Evolutionary conservation across 2,329 filamentous ascomycete genomes (phyloP).

Genomic region (Phyllosticta ampelicida): DNA sequence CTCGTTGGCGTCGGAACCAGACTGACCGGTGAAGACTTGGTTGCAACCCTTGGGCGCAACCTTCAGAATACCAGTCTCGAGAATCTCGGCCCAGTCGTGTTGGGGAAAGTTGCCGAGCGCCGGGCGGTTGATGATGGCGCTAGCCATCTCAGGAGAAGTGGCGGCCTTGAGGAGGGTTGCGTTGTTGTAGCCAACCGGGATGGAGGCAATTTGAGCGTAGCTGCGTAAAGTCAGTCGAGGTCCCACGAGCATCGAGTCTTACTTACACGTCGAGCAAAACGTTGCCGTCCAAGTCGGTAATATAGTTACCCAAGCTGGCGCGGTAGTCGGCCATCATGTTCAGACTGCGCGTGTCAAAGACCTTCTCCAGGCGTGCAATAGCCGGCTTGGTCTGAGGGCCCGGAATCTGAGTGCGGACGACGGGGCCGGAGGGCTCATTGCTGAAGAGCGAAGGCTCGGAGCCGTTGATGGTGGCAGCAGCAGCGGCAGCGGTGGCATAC

Average conservation of each 20-base stretch:
- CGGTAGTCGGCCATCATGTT: slow-evolving; percentile 44
- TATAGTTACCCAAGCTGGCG: slow-evolving; percentile 59
- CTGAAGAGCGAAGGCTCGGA: slow-evolving; percentile 43
- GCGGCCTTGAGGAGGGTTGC: slow-evolving; percentile 59
- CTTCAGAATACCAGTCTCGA: slow-evolving; percentile 69
- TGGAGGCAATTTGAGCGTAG: slow-evolving; percentile 87
- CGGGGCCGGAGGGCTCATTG: slow-evolving; percentile 47
- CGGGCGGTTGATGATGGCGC: slow-evolving; percentile 74
- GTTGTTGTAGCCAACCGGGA: slow-evolving; percentile 90
- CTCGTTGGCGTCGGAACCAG: slow-evolving; percentile 88
- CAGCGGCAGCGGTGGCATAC: slow-evolving; percentile 24
- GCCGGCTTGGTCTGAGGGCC: slow-evolving; percentile 63
- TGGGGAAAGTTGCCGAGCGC: slow-evolving; percentile 86
- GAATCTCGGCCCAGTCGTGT: slow-evolving; percentile 68
- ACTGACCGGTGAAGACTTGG: slow-evolving; percentile 84
- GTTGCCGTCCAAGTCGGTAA: slow-evolving; percentile 62
- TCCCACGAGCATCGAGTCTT: not conserved
- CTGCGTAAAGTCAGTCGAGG: slow-evolving; percentile 28
- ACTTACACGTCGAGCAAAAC: slow-evolving; percentile 60
- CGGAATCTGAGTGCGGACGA: slow-evolving; percentile 52
- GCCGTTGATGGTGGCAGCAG: slow-evolving; percentile 19
- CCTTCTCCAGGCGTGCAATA: slow-evolving; percentile 59
- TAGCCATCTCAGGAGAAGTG: slow-evolving; percentile 66
- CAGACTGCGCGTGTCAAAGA: slow-evolving; percentile 77
- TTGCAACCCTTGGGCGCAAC: slow-evolving; percentile 73